Conservation (phyloP, 179 eudicot species). For the Spergularia azorica region DNA sequence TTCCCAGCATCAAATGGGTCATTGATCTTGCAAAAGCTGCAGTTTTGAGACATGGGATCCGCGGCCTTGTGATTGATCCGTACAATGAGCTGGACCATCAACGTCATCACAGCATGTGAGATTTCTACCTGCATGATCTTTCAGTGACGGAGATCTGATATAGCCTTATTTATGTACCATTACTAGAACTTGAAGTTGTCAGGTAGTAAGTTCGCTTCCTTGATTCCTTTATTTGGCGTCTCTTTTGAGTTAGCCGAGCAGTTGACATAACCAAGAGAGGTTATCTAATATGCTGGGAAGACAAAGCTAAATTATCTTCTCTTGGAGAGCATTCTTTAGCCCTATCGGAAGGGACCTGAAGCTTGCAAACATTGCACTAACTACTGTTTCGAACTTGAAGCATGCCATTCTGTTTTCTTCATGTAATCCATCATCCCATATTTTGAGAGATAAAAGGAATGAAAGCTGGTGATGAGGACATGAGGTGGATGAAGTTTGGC, state of each 20-base stretch:
- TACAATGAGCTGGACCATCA: conserved; percentile 99
- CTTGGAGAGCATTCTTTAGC: neutral
- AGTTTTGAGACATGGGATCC: conserved; percentile 92
- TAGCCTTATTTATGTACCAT: neutral
- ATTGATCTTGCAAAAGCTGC: conserved; percentile 87
- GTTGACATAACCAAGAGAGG: neutral
- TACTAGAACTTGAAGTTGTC: neutral
- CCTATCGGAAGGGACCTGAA: no score
- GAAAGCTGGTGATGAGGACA: no score
- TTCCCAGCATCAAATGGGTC: conserved; percentile 87
- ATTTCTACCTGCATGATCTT: conserved; percentile 1
- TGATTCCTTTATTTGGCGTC: neutral
- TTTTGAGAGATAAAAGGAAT: no score
- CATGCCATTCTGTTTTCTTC: no score
- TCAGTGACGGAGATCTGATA: neutral
- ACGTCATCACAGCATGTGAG: conserved; percentile 69
- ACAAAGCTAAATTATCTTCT: neutral
- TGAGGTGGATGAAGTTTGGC: no score
- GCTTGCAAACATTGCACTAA: no score
- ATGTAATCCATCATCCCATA: no score
- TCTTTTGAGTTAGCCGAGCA: conserved; percentile 5
- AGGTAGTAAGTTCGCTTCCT: neutral
- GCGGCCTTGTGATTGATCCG: conserved; percentile 96
- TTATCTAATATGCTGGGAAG: neutral
- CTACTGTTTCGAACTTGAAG: no score